Conservation (phyloP, 2,329 filamentous ascomycete species). For the Trichoderma guizhouense region DNA sequence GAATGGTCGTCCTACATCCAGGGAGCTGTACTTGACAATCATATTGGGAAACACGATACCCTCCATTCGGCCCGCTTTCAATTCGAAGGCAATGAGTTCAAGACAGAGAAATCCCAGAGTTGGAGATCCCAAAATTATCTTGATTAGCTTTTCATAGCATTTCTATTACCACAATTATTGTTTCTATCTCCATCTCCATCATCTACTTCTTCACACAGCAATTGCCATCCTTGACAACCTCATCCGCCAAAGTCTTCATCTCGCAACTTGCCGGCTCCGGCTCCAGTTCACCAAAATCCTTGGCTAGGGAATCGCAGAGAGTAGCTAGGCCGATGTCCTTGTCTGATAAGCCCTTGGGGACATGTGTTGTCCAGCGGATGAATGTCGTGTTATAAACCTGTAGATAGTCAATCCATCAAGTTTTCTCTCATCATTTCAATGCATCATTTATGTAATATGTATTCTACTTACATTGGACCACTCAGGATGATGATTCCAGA, state of each 20-base stretch:
- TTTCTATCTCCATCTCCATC: too few relatives aligned
- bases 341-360: conserved; percentile 59
- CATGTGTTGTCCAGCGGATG: conserved; percentile 72
- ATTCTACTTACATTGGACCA: conserved; percentile 63
- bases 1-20: not conserved
- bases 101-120: not conserved
- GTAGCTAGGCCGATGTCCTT: conserved; percentile 61
- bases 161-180: not conserved
- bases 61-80: not conserved
- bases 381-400: conserved; percentile 68
- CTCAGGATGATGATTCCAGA: conserved; percentile 69
- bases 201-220: conserved; percentile 49
- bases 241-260: conserved; percentile 46
- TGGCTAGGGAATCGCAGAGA: conserved; percentile 59
- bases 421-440: not conserved
- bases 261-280: conserved; percentile 31
- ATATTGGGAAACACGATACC: not conserved
- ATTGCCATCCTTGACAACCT: conserved; percentile 45
- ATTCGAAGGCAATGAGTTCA: too few relatives aligned
- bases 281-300: conserved; percentile 53
- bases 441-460: not conserved
- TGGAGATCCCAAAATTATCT: not conserved
- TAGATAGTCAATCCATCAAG: not conserved
- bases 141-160: not conserved
- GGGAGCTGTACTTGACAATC: not conserved